Conservation (phyloP, 345 rosid genomes). For the Pugionium cornutum region DNA sequence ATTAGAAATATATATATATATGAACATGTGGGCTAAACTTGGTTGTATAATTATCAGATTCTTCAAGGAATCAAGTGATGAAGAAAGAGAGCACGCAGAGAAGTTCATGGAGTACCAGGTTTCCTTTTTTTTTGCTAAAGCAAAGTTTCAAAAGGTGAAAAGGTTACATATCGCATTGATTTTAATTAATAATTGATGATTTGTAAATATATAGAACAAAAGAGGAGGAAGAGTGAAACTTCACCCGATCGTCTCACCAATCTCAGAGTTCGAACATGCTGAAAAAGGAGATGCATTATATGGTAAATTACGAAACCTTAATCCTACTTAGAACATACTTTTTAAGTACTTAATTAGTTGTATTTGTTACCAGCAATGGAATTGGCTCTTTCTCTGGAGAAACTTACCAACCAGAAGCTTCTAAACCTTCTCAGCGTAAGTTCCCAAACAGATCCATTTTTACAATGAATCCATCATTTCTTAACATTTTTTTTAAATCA, state of each 20-base stretch:
- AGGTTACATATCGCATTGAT: neutral
- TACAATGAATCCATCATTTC: neutral
- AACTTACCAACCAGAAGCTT: conserved; percentile 82
- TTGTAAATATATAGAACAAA: conserved; percentile 47
- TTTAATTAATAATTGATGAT: too few relatives aligned
- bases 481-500: neutral
- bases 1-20: too few relatives aligned
- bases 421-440: conserved; percentile 63
- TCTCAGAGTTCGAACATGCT: conserved; percentile 68
- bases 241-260: conserved; percentile 56
- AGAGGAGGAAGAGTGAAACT: conserved; percentile 84
- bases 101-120: conserved; percentile 86
- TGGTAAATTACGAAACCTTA: conserved; percentile 38
- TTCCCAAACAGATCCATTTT: conserved; percentile 4
- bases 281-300: conserved; percentile 78
- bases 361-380: conserved; percentile 70
- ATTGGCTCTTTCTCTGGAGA: conserved; percentile 78
- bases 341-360: neutral
- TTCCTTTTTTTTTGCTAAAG: neutral
- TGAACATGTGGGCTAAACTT: neutral
- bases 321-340: neutral
- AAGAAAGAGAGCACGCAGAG: conserved; percentile 85
- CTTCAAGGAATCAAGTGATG: conserved; percentile 87
- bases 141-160: neutral
- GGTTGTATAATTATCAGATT: conserved; percentile 45